Evolutionary conservation across 768 basidiomycete species (phyloP).

Genomic region (Tulasnella sp.): DNA sequence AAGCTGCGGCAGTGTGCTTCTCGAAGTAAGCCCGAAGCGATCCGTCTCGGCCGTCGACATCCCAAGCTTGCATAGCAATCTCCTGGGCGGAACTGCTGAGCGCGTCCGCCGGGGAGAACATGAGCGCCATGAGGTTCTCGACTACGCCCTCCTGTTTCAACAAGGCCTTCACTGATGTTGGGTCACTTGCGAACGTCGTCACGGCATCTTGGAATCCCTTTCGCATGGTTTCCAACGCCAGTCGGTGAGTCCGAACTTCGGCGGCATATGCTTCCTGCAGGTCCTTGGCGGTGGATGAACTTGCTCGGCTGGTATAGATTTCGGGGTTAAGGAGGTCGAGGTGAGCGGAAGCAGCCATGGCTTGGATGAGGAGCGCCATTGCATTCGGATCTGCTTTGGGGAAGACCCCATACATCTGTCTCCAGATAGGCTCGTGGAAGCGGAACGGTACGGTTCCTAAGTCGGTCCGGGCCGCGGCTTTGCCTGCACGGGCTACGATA

Average conservation of each 20-base stretch:
- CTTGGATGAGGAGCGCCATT: conserved; percentile 48
- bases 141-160: conserved; percentile 50
- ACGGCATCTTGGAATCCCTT: conserved; percentile 56
- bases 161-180: conserved; percentile 43
- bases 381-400: conserved; percentile 52
- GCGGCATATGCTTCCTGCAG: conserved; percentile 25
- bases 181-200: conserved; percentile 56
- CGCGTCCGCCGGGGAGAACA: conserved; percentile 74
- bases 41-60: conserved; percentile 81
- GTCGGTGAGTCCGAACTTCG: conserved; percentile 47
- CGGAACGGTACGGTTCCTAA: conserved; percentile 14
- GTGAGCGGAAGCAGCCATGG: conserved; percentile 55
- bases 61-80: conserved; percentile 76
- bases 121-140: conserved; percentile 52
- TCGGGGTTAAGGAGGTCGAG: conserved; percentile 51
- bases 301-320: conserved; percentile 36
- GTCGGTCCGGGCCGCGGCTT: conserved; percentile 2
- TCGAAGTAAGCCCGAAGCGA: conserved; percentile 74
- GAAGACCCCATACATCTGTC: conserved; percentile 49
- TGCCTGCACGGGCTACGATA: conserved; percentile 15
- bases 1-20: conserved; percentile 53
- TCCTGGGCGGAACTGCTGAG: conserved; percentile 69
- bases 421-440: conserved; percentile 61
- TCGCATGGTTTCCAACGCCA: conserved; percentile 48
- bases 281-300: background rate